Evolutionary conservation across 148 eudicot genomes (phyloP), one percentile per base, ranked within the genome.

Genomic region (Camellia japonica): DNA sequence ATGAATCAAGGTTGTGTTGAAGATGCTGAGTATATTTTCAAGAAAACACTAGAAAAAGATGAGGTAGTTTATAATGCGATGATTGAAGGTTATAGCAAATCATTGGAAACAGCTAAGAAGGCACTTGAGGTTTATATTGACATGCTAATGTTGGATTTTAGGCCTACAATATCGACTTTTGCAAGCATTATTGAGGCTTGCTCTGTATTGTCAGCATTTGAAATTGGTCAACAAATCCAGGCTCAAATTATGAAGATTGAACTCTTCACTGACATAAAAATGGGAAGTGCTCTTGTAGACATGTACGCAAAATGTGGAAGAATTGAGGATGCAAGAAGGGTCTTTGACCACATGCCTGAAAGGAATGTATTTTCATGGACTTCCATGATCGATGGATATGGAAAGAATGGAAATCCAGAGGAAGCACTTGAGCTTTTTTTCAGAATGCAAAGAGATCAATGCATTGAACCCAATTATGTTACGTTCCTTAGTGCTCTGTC

Each of bases 21-120:
- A 65, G 93, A 93, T 51, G 99, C 99, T 0, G 97, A 93, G 82
- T 83, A 81, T 16, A 74, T 96, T 64, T 93, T 93, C 61, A 64
- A 58, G 55, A 90, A 83, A 68, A 88, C 88, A 7, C 11, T 1
- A 74, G 87, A 84, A 67, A 96, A 93, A 84, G 99, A 96, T 83
- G 93, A 89, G 38, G 95, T 96, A 76, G 91, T 89, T 70, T 93
- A 89, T 79, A 96, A 96, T 85, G 99, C 97, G n/a, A 92, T 93
- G 99, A 93, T 96, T 38, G 98, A 93, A 85, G 99, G 99, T 63
- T 93, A 91, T 76, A 96, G 98, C 83, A 96, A 90, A 66, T 89
- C 92, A 58, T 63, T 87, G 54, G 90, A 88, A 42, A 91, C 91
- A 7, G 93, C 92, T 58, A 89, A 87, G 83, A 90, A 76, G 81